Conservation (phyloP, 176 grass and related monocot genomes). For the Ensete glaucum region DNA sequence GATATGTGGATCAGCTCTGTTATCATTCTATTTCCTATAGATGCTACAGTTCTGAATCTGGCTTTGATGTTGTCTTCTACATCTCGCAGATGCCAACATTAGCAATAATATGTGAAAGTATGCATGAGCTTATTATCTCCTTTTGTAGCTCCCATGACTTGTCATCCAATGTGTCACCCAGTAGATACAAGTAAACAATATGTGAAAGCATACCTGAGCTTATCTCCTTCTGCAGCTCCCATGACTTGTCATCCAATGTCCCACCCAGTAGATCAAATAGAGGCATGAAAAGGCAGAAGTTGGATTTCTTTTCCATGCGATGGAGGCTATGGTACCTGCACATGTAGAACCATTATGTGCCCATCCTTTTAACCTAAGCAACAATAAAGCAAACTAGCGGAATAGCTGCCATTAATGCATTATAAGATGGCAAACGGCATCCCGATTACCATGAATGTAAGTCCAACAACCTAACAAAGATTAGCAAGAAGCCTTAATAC, state of each 20-base stretch:
- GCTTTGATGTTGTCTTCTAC: not conserved
- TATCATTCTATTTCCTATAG: not conserved
- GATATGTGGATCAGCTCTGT: too few relatives aligned
- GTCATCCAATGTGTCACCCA: conserved; percentile 55
- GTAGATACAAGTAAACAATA: conserved; percentile 41
- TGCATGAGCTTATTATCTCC: conserved; percentile 40
- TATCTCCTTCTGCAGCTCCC: conserved; percentile 49
- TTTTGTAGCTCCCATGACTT: conserved; percentile 53
- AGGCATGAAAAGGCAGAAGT: conserved; percentile 99
- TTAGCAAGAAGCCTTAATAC: too few relatives aligned
- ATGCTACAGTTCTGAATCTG: not conserved
- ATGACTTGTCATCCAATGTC: conserved; percentile 45
- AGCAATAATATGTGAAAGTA: not conserved
- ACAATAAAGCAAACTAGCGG: not conserved
- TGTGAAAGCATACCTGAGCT: conserved; percentile 32
- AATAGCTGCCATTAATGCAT: too few relatives aligned
- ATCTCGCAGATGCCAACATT: not conserved
- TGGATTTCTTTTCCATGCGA: conserved; percentile 47
- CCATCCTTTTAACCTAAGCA: not conserved
- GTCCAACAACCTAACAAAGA: too few relatives aligned
- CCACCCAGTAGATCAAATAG: conserved; percentile 76
- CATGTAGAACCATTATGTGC: not conserved
- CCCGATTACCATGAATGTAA: too few relatives aligned
- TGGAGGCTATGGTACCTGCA: conserved; percentile 87
- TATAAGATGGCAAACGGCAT: too few relatives aligned